These are phyloP conservation scores for Venturia aucupariae DNA, from an alignment of 2,329 filamentous ascomycete genomes.

Conservation along the genomic window DNA sequence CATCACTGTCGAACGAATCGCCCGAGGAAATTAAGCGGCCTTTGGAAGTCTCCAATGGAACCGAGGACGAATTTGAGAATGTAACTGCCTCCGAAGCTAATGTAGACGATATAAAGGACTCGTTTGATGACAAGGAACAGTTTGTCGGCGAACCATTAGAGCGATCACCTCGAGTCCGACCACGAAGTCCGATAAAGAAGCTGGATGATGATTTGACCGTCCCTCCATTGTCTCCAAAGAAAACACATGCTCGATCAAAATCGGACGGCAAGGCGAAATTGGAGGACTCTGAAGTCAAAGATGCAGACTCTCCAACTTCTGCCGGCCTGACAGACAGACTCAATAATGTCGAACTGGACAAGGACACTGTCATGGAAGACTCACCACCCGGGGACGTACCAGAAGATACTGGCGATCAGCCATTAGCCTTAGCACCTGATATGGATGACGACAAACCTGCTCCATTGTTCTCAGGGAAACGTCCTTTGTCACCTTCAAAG, in stretches of 20 bases:
- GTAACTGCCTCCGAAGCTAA: slow-evolving; percentile 62
- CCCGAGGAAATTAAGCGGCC: slow-evolving; percentile 55
- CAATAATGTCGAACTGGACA: slow-evolving; percentile 49
- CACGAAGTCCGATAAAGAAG: slow-evolving; percentile 21
- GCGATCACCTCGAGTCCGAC: slow-evolving; percentile 42
- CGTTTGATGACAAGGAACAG: slow-evolving; percentile 50
- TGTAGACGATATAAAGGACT: slow-evolving; percentile 62
- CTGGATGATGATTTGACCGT: slow-evolving; percentile 66
- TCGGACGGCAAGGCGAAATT: slow-evolving; percentile 17
- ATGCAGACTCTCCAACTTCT: slow-evolving; percentile 40
- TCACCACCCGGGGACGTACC: slow-evolving; percentile 1
- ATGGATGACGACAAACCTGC: slow-evolving; percentile 56
- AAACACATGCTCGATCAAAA: slow-evolving; percentile 19
- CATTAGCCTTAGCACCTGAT: slow-evolving; percentile 36
- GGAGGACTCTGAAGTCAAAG: slow-evolving; percentile 26
- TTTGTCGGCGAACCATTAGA: slow-evolving; percentile 27
- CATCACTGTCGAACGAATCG: slow-evolving; percentile 37
- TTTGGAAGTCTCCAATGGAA: slow-evolving; percentile 69
- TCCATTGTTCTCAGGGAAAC: slow-evolving; percentile 49
- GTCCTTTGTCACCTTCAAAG: slow-evolving; percentile 7
- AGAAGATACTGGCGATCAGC: slow-evolving; percentile 4
- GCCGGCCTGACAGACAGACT: slow-evolving; percentile 47
- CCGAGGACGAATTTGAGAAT: slow-evolving; percentile 91
- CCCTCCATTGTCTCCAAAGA: slow-evolving; percentile 58
- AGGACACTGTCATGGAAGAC: slow-evolving; percentile 29